Conservation (phyloP, 164 flowering plant species). For the Nelumbo lutea region DNA sequence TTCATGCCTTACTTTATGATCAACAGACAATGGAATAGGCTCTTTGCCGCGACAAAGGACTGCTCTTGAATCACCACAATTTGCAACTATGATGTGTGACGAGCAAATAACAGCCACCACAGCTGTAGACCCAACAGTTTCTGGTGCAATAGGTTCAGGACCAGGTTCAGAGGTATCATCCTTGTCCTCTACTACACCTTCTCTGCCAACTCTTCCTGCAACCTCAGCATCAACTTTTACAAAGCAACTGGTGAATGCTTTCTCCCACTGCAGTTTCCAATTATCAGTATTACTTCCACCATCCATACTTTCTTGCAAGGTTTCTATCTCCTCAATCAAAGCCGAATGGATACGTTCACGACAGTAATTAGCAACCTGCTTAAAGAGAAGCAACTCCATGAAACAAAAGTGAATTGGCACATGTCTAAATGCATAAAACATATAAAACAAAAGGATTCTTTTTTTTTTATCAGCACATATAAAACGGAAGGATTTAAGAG, state of each 20-base stretch:
- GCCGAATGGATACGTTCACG: slow-evolving; percentile 65
- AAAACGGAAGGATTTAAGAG: not conserved
- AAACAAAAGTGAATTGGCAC: not conserved
- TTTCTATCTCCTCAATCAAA: slow-evolving; percentile 54
- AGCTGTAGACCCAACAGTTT: slow-evolving; percentile 93
- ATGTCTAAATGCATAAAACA: too few relatives aligned
- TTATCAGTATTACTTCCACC: slow-evolving; percentile 15
- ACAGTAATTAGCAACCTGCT: slow-evolving; percentile 78
- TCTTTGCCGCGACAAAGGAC: slow-evolving; percentile 90
- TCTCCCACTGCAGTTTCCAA: slow-evolving; percentile 50
- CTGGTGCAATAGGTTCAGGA: slow-evolving; percentile 52
- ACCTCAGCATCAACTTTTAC: slow-evolving; percentile 62
- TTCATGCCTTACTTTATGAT: slow-evolving; percentile 69
- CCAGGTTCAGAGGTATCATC: slow-evolving; percentile 15
- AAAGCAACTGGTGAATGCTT: slow-evolving; percentile 51
- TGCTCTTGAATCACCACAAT: slow-evolving; percentile 96
- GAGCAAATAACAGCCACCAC: slow-evolving; percentile 76
- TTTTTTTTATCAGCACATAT: too few relatives aligned
- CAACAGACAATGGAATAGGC: slow-evolving; percentile 63
- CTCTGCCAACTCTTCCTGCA: slow-evolving; percentile 31
- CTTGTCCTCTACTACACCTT: slow-evolving; percentile 7
- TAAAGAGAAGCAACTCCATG: not conserved
- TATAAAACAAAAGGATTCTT: too few relatives aligned
- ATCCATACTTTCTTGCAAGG: slow-evolving; percentile 18
- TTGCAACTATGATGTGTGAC: slow-evolving; percentile 80